A percentile compares a stretch with the other conserved stretches of the same genome.
Conservation (phyloP, 306 rosid species). For the Cicer bijugum region DNA sequence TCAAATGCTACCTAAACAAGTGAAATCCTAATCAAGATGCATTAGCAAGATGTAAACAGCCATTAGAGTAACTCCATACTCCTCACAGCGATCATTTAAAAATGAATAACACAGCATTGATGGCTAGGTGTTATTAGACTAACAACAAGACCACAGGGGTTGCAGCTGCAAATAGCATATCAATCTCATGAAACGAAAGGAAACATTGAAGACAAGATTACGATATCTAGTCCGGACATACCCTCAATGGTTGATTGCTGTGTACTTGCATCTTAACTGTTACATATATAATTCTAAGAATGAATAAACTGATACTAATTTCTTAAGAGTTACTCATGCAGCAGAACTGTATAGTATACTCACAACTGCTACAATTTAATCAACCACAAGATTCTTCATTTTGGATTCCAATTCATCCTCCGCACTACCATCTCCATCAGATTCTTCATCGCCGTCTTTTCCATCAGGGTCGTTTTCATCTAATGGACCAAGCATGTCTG, state of each 20-base stretch:
- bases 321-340: constrained; percentile 32
- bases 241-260: constrained; percentile 24
- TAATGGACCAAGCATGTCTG: constrained; percentile 66
- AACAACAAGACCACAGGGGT: constrained; percentile 36
- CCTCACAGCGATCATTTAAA: constrained; percentile 24
- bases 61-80: constrained; percentile 3
- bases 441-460: constrained; percentile 57
- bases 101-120: constrained; percentile 7
- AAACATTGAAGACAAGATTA: constrained; percentile 35
- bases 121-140: constrained; percentile 26
- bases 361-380: constrained; percentile 27
- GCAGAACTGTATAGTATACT: constrained; percentile 20
- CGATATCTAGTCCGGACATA: constrained; percentile 33
- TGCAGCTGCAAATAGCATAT: constrained; percentile 41
- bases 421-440: constrained; percentile 50
- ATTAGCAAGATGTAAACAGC: constrained; percentile 13
- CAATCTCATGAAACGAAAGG: constrained; percentile 15
- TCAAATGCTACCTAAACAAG: neutral
- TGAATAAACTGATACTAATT: constrained; percentile 28
- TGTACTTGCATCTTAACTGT: constrained; percentile 19
- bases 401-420: constrained; percentile 72
- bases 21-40: neutral
- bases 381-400: constrained; percentile 82
- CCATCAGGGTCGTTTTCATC: constrained; percentile 94
- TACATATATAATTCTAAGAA: constrained; percentile 39